phyloP scores from a whole-genome alignment of 75 land plant species.

The Sequoia sempervirens region DNA sequence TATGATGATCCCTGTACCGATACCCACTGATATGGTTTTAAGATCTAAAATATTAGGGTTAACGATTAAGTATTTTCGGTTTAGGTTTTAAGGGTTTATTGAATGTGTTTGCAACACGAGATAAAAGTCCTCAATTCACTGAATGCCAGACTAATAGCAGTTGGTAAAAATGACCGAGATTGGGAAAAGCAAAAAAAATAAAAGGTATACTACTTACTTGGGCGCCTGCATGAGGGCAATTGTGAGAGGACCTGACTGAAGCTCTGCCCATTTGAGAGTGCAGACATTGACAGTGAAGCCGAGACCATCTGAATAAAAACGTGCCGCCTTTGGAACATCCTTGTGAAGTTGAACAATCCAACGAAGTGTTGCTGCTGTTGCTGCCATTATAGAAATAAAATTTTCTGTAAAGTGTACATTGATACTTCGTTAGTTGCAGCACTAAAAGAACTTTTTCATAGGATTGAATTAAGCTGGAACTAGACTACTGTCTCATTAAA shows the following conservation, averaged over 20 bases:
- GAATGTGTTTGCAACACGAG: not conserved
- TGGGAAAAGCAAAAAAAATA: not conserved
- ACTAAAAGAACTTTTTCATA: not conserved
- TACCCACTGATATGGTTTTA: not conserved
- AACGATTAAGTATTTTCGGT: not conserved
- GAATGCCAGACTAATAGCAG: not conserved
- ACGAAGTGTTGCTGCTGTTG: constrained; percentile 23
- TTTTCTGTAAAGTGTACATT: not conserved
- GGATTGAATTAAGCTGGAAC: not conserved
- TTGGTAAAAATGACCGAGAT: not conserved
- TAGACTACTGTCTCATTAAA: not conserved
- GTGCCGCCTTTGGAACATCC: constrained; percentile 90
- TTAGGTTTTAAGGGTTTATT: not conserved
- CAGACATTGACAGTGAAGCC: constrained; percentile 82
- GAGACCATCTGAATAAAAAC: constrained; percentile 79
- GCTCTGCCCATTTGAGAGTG: constrained; percentile 21
- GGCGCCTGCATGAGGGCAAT: constrained; percentile 85
- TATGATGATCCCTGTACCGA: too few relatives aligned
- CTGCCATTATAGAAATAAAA: not conserved
- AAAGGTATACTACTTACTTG: constrained; percentile 21
- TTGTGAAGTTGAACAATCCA: constrained; percentile 80
- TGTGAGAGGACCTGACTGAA: constrained; percentile 63
- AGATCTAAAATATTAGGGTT: not conserved
- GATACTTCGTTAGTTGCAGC: not conserved
- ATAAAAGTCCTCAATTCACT: not conserved